phyloP scores from a whole-genome alignment of 768 basidiomycete species.

The Astraeus odoratus region DNA sequence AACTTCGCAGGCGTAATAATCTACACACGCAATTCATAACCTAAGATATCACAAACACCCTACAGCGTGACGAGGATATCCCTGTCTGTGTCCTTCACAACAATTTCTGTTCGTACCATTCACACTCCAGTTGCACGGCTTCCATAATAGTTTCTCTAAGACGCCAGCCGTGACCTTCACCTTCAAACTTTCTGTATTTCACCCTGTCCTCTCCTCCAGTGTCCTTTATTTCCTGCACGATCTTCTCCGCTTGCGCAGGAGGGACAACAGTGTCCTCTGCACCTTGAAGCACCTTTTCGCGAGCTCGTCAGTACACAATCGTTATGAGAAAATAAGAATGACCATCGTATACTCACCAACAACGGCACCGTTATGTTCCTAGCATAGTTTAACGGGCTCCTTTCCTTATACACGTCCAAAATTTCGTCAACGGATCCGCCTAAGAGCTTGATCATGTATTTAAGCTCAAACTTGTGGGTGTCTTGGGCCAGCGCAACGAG shows the following conservation, averaged over 20 bases:
- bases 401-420: conserved; percentile 44
- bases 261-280: conserved; percentile 57
- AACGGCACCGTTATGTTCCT: conserved; percentile 56
- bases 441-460: conserved; percentile 50
- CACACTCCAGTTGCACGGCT: conserved; percentile 24
- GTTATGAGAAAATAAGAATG: conserved; percentile 29
- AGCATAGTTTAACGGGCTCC: conserved; percentile 51
- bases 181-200: conserved; percentile 24
- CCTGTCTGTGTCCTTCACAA: too few species aligned
- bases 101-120: conserved; percentile 30
- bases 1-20: too few species aligned
- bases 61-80: too few species aligned
- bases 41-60: too few species aligned
- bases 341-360: conserved; percentile 44
- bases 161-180: conserved; percentile 35
- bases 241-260: conserved; percentile 40
- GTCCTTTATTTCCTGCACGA: conserved; percentile 16
- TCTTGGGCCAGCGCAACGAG: conserved; percentile 45
- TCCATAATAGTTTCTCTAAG: conserved; percentile 23
- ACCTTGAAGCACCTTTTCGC: conserved; percentile 63
- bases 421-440: conserved; percentile 44
- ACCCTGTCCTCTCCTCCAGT: conserved; percentile 15
- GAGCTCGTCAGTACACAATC: conserved; percentile 8
- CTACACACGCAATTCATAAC: too few species aligned
- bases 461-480: conserved; percentile 64